A percentile compares a stretch with the other conserved stretches of the same genome.
These are phyloP conservation scores for Beauveria sp. DNA, from an alignment of 2,329 filamentous ascomycete species.

Conservation along the genomic window DNA sequence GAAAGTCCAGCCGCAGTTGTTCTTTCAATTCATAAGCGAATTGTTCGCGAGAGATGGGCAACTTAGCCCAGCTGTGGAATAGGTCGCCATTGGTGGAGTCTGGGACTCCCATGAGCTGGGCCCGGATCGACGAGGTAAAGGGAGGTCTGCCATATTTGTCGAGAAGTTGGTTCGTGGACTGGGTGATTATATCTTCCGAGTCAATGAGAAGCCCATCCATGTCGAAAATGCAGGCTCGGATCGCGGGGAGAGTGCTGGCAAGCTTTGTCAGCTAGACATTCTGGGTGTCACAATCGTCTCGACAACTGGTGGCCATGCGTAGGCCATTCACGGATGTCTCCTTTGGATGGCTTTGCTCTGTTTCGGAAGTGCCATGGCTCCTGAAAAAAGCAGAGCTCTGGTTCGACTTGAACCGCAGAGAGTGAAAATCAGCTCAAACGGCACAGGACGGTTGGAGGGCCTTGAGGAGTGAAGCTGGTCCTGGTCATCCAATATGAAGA, in stretches of 20 bases:
- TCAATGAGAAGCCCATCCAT: conserved; percentile 68
- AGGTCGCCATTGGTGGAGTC: conserved; percentile 40
- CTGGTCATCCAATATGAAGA: neutral
- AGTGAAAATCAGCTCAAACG: neutral
- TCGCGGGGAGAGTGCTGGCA: neutral
- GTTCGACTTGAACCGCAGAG: neutral
- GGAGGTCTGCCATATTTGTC: conserved; percentile 49
- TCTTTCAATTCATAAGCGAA: conserved; percentile 24
- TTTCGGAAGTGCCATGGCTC: neutral
- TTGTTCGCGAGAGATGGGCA: conserved; percentile 50
- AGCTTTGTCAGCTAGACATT: neutral
- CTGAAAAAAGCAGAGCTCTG: neutral
- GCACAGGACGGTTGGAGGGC: neutral
- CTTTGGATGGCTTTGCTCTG: neutral
- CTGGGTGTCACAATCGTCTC: neutral
- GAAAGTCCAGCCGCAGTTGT: conserved; percentile 21
- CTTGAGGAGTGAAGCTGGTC: neutral
- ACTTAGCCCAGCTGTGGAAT: conserved; percentile 60
- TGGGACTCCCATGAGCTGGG: conserved; percentile 60
- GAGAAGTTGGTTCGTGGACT: conserved; percentile 56
- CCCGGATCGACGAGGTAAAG: conserved; percentile 61
- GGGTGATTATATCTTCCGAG: conserved; percentile 62
- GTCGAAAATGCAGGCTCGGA: conserved; percentile 60
- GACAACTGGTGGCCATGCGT: neutral
- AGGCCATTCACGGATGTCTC: neutral